A percentile compares a stretch with the other conserved stretches of the same genome.
These are phyloP conservation scores for Kwoniella bestiolae DNA, from an alignment of 768 basidiomycete species.

Conservation along the genomic window DNA sequence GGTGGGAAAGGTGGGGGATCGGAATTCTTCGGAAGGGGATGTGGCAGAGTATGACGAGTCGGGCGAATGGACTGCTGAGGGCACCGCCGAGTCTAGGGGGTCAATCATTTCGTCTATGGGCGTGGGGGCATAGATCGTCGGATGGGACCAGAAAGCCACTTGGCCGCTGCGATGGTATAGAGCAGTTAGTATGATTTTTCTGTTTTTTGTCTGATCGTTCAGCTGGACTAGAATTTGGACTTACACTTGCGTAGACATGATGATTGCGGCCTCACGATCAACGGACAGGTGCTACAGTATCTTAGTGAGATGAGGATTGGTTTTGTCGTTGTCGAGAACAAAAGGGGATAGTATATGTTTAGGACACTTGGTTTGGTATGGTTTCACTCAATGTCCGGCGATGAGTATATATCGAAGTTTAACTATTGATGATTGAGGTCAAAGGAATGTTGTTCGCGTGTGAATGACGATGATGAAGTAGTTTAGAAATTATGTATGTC, in stretches of 20 bases:
- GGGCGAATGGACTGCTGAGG: slow-evolving; percentile 37
- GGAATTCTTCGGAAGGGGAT: slow-evolving; percentile 22
- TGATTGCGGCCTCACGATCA: no score
- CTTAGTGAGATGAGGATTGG: no score
- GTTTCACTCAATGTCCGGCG: no score
- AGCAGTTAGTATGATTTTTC: neutral
- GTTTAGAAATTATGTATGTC: no score
- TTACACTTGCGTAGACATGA: no score
- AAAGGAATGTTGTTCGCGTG: neutral
- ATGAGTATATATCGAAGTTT: no score
- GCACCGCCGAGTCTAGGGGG: slow-evolving; percentile 2
- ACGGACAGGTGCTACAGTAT: no score
- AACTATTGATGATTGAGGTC: neutral
- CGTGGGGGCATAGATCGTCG: slow-evolving; percentile 2
- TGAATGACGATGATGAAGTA: neutral
- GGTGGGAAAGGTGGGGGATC: slow-evolving; percentile 34
- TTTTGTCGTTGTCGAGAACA: no score
- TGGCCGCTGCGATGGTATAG: neutral
- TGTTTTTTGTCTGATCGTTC: no score
- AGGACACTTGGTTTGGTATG: no score
- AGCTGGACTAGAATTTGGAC: no score
- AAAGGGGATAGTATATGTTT: no score
- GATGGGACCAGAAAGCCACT: neutral
- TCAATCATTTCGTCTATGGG: slow-evolving; percentile 1
- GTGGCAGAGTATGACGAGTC: slow-evolving; percentile 46